These are phyloP conservation scores for Ocimum tenuiflorum DNA, from an alignment of 257 asterid species.

Conservation along the genomic window DNA sequence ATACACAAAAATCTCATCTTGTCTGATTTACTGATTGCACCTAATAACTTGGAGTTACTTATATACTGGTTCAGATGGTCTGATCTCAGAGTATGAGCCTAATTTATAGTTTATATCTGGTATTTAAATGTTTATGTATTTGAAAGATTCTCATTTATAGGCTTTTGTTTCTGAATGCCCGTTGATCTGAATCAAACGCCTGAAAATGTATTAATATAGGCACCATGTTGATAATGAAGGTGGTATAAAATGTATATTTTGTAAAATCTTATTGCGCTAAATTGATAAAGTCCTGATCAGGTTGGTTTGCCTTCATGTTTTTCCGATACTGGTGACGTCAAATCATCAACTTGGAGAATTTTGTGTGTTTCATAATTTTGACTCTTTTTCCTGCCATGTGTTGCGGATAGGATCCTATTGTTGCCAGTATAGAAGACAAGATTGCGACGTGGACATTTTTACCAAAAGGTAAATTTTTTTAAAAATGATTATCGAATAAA, in stretches of 20 bases:
- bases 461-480: conserved; percentile 56
- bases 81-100: not conserved
- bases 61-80: not conserved
- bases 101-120: not conserved
- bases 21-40: not conserved
- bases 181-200: not conserved
- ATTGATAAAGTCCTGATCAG: not conserved
- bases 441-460: conserved; percentile 90
- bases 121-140: conserved; percentile 6
- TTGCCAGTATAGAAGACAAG: conserved; percentile 91
- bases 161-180: not conserved
- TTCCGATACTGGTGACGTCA: not conserved
- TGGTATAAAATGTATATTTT: not conserved
- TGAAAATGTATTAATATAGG: not conserved
- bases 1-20: too few species aligned
- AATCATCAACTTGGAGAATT: conserved; percentile 5
- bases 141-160: conserved; percentile 4
- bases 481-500: conserved; percentile 9
- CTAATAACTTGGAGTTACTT: not conserved
- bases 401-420: conserved; percentile 78
- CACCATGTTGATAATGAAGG: not conserved
- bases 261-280: too few species aligned
- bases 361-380: not conserved
- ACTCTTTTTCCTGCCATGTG: conserved; percentile 12
- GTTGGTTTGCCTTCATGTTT: not conserved